These are phyloP conservation scores for Fusarium drepaniforme DNA, from an alignment of 2,329 filamentous ascomycete species.

Conservation along the genomic window DNA sequence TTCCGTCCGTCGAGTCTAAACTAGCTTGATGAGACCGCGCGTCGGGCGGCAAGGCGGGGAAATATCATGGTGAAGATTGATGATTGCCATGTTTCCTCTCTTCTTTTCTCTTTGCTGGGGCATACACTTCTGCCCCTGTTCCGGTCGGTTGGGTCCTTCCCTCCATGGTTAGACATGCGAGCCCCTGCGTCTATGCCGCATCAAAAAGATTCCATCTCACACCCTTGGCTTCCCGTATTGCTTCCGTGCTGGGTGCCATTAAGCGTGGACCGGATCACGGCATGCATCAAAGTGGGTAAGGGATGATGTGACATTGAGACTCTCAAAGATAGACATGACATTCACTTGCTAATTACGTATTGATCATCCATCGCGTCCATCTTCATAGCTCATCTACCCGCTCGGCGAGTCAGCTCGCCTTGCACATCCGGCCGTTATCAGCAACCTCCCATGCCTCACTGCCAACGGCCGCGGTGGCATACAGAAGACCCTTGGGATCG, in stretches of 20 bases:
- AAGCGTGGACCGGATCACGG: not conserved
- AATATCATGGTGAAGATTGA: not conserved
- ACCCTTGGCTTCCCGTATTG: not conserved
- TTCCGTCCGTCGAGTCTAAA: not conserved
- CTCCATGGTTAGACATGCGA: not conserved
- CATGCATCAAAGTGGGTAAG: not conserved
- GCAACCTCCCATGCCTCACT: slow-evolving; percentile 60
- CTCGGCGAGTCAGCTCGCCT: not conserved
- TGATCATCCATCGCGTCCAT: not conserved
- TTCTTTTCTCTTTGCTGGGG: not conserved
- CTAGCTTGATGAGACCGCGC: not conserved
- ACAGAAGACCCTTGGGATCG: slow-evolving; percentile 60
- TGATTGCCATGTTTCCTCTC: not conserved
- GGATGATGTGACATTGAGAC: not conserved
- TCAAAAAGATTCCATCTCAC: not conserved
- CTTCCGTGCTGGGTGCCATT: not conserved
- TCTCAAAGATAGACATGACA: not conserved
- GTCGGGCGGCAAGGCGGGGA: not conserved
- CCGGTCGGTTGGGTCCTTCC: not conserved
- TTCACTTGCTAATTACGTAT: not conserved
- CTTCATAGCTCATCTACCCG: not conserved
- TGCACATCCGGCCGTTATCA: slow-evolving; percentile 34
- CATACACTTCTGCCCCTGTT: not conserved
- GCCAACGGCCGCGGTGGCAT: slow-evolving; percentile 61
- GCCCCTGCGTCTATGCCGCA: not conserved